Base-by-base conservation (phyloP, 257 asterid species). In the Catharanthus roseus region DNA sequence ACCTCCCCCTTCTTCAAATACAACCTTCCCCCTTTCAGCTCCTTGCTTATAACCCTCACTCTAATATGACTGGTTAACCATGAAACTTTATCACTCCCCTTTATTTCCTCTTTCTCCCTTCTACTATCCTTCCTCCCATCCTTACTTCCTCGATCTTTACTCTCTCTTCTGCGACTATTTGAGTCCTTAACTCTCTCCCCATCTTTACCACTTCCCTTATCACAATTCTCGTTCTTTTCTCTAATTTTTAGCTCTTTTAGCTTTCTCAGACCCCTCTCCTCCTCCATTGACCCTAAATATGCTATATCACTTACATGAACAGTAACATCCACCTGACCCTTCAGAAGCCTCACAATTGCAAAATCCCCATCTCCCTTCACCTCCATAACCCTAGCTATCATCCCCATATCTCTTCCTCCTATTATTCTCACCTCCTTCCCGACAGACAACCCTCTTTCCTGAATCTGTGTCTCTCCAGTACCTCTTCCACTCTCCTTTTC, bases 61-160 rank as follows among this genome's bases (percentile, higher is more conserved):
- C 95, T 87, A 19, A 93, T 89, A 70, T 91, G 86, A 77, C 80
- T 91, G 51, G 88, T 80, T 79, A 93, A 74, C 99, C 99, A 93
- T 64, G 82, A 69, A 67, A 78, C 82, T 33, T 77, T 74, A 50
- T 78, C 74, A 24, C 70, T 76, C 49, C 75, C 75, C 36, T 51
- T 72, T 53, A 24, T 65, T 53, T 61, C 73, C 63, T 72, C 81
- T 63, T 45, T 50, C 41, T 38, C 72, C 65, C 67, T 42, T 5
- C 73, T 29, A 39, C 36, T 34, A 38, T 34, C 73, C 44, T 68
- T 67, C 68, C 39, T 72, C 68, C 66, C 18, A 29, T 38, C 66
- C 70, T 28, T 68, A 73, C 36, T 36, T 57, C 49, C 83, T 19
- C 49, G 6, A 28, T 38, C 67, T 15, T 21, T 42, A 21, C 68